Evolutionary conservation across 208 protist genomes (phyloP).

Genomic region (Crithidia bombi): DNA sequence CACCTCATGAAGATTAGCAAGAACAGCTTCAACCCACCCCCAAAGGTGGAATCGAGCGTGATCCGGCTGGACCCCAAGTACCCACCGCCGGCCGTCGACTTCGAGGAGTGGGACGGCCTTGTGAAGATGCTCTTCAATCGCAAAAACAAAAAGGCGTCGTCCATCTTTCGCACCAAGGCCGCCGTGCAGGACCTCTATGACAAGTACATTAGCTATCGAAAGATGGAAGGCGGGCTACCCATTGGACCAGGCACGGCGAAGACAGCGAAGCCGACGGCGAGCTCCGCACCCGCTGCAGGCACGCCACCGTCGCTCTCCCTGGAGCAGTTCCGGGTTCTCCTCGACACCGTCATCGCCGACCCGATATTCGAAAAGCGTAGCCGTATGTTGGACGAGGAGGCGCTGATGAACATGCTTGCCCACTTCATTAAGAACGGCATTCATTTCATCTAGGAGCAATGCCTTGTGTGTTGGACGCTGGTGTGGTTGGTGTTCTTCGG

Average conservation of each 20-base stretch:
- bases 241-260: slow-evolving; percentile 6
- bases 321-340: slow-evolving; percentile 70
- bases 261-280: neutral
- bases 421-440: slow-evolving; percentile 84
- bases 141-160: slow-evolving; percentile 99
- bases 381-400: slow-evolving; percentile 77
- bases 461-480: neutral
- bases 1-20: slow-evolving; percentile 99
- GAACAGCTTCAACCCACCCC: slow-evolving; percentile 99
- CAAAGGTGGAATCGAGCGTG: slow-evolving; percentile 99
- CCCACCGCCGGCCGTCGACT: slow-evolving; percentile 97
- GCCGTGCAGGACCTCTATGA: slow-evolving; percentile 72
- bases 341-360: slow-evolving; percentile 74
- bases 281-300: neutral
- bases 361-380: slow-evolving; percentile 81
- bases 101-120: slow-evolving; percentile 99
- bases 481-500: neutral
- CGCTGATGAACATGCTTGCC: slow-evolving; percentile 79
- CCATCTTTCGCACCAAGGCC: slow-evolving; percentile 95
- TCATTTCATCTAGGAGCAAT: slow-evolving; percentile 67
- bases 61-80: slow-evolving; percentile 98
- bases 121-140: slow-evolving; percentile 98
- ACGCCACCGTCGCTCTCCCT: slow-evolving; percentile 8
- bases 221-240: slow-evolving; percentile 71
- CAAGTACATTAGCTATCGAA: slow-evolving; percentile 85